A percentile compares a stretch with the other conserved stretches of the same genome.
Conservation (phyloP, 768 basidiomycete species). For the Pisolithus marmoratus region DNA sequence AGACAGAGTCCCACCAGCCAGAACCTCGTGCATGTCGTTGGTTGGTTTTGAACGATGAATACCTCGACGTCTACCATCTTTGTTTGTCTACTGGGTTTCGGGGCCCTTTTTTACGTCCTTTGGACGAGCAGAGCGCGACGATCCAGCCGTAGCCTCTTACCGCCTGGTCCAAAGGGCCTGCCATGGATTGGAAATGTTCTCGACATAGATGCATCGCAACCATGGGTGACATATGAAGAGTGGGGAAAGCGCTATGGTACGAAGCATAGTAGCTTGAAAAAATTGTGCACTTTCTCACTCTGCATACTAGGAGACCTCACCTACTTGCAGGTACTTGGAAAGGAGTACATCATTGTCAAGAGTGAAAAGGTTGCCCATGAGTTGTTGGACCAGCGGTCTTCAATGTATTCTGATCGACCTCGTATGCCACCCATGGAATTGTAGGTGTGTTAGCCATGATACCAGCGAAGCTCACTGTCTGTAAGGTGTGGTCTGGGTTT, state of each 20-base stretch:
- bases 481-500: conserved; percentile 12
- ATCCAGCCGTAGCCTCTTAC: neutral
- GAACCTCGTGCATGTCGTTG: no score
- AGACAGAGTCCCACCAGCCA: no score
- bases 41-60: no score
- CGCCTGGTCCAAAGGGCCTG: conserved; percentile 14
- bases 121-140: no score
- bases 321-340: neutral
- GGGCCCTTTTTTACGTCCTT: no score
- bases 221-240: conserved; percentile 12
- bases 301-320: neutral
- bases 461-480: no score
- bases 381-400: conserved; percentile 23
- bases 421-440: conserved; percentile 2
- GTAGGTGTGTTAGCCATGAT: no score
- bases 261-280: neutral
- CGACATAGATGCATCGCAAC: conserved; percentile 6
- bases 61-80: no score
- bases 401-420: conserved; percentile 28
- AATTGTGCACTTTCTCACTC: neutral
- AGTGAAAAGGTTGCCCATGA: conserved; percentile 18
- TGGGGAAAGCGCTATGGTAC: neutral
- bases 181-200: conserved; percentile 14
- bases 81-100: no score
- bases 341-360: conserved; percentile 20